Base-by-base conservation (phyloP, 2,329 filamentous ascomycete genomes). In the Pezicula neosporulosa region DNA sequence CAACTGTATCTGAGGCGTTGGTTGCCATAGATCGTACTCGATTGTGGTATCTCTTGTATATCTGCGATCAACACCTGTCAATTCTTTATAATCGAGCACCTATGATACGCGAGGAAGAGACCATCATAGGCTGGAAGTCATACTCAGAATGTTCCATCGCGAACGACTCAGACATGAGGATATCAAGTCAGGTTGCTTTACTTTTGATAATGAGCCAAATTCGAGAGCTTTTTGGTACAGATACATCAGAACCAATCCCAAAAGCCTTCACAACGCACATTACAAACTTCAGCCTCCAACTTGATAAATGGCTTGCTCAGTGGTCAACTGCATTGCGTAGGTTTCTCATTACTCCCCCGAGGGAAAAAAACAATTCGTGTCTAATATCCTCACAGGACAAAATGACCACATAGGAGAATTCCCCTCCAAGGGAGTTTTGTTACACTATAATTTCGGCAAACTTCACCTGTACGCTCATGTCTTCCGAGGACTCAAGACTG, bases 21-120 rank as follows among this genome's bases (percentile, higher is more conserved):
- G 73, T 77, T 57, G 76, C 82, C 50, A 73, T 44, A 7, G 41
- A 44, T 27, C 41, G 76, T 27, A 75, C 81, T 3, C 71, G 82
- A 35, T 68, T 85, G 12, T 85, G 81, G 80, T 85, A 83, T 63
- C 61, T 82, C 42, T 67, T 82, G 1, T 85, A 84, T 58, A 79
- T 84, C 1, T 84, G 81, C 59, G 82, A 85, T 57, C 81, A 83
- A 53, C 82, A 85, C 61, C 77, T 84, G 19, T 82, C 78, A 45
- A 84, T 85, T 47, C 75, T 82, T 0, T 84, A 85, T 48, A 77
- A 77, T n/a, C 71, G 81, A 15, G 79, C 80, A 3, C 78, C 80
- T 0, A 77, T 83, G 12, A 81, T 83, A n/a, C 72, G 75, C 47
- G 80, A 84, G 53, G 75, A 82, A 51, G 68, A 72, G 8, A 75